Base-by-base conservation (phyloP, 495 filamentous ascomycete species). In the Thermothielavioides terrestris region DNA sequence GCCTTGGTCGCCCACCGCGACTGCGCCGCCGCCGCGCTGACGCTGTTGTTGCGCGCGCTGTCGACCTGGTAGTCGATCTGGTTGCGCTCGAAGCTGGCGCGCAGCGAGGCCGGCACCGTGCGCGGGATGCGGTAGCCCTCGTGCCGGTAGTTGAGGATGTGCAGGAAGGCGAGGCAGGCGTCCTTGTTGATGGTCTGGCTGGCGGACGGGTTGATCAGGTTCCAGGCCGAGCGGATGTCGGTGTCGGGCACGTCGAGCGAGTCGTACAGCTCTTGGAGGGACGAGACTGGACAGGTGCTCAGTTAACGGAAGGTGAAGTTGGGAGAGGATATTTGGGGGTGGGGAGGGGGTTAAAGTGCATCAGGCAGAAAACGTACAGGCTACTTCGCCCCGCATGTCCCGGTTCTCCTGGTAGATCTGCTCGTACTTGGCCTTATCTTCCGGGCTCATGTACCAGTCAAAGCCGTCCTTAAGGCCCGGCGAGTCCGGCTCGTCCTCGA, bases 371-470 rank as follows among this genome's bases (percentile, higher is more conserved):
- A n/a, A 67, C 81, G 55, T 63, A 89, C 86, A 96, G 35, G 83
- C 74, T 52, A 95, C 78, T 62, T 94, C 83, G 49, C 92, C 92
- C 35, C 88, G 84, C 53, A 80, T 78, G 64, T 89, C 85, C 42
- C 86, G 79, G 67, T 88, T 91, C 53, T 92, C 86, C 50, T 79
- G 84, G 67, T 96, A 98, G 64, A 98, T 97, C 40, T 89, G 86
- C 64, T 95, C 87, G 68, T 98, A 98, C 69, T 94, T 95, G 46
- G 80, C 60, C 68, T 88, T 91, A 64, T 97, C 89, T 34, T 73
- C 67, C 1, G 92, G 92, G 52, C 79, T 86, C 89, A 98, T 97
- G 69, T 98, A 98, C 92, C 92, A 98, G 66, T 98, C 92, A 67
- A 98, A 98, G 1, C 90, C 89, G 68, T 95, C 87, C 63, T 92